Evolutionary conservation across 2,329 filamentous ascomycete genomes (phyloP).

Genomic region (Pseudogymnoascus sp.): DNA sequence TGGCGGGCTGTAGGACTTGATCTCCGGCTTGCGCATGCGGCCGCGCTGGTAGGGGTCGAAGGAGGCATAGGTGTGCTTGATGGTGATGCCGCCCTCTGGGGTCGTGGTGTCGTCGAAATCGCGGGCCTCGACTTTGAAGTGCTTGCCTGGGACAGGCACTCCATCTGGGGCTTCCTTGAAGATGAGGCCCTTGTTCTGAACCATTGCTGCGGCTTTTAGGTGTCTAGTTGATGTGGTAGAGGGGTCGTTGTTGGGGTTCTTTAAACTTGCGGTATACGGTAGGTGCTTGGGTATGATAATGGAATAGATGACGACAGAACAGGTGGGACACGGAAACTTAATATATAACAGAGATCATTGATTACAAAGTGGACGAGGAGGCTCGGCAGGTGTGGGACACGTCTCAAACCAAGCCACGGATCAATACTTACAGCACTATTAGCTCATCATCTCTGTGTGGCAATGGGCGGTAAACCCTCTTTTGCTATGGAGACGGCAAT

Average conservation of each 20-base stretch:
- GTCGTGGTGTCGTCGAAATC: conserved; percentile 57
- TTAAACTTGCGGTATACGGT: neutral
- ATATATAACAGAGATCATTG: neutral
- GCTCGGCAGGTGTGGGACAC: neutral
- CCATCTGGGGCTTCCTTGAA: conserved; percentile 63
- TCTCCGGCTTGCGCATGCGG: conserved; percentile 58
- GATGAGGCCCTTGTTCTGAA: conserved; percentile 65
- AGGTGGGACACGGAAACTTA: neutral
- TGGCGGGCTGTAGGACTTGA: conserved; percentile 60
- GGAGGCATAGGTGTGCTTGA: conserved; percentile 65
- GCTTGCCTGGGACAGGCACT: conserved; percentile 60
- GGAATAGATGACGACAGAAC: neutral
- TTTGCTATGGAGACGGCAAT: neutral
- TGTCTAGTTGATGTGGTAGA: neutral
- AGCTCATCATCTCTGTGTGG: neutral
- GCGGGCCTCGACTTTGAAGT: conserved; percentile 59
- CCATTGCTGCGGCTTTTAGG: conserved; percentile 24
- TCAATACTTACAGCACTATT: conserved; percentile 1
- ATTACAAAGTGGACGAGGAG: neutral
- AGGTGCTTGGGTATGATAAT: neutral
- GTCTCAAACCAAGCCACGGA: neutral
- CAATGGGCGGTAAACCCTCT: neutral
- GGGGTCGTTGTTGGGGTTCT: neutral
- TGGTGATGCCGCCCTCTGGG: conserved; percentile 57
- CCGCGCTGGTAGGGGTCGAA: conserved; percentile 82